phyloP scores from a whole-genome alignment of 2,329 filamentous ascomycete species.

The Metarhizium sp. region DNA sequence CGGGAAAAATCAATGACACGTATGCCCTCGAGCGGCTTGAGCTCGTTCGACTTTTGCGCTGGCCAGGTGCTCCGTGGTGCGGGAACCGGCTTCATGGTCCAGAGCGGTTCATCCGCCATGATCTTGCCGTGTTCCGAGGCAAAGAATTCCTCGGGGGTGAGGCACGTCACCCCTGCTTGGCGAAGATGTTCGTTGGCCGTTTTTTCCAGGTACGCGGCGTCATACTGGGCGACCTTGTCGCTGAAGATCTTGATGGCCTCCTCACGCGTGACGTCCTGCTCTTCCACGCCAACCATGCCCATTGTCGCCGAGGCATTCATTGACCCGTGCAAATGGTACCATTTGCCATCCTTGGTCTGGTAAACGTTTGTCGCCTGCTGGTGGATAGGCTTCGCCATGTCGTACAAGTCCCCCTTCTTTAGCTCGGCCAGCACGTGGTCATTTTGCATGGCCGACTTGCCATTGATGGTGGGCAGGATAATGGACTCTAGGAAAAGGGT shows the following conservation, averaged over 20 bases:
- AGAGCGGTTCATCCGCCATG: background rate
- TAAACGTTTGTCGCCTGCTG: conserved; percentile 24
- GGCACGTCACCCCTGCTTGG: conserved; percentile 22
- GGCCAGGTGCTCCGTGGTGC: background rate
- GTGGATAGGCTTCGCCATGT: conserved; percentile 16
- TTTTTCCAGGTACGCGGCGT: conserved; percentile 19
- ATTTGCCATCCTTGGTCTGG: conserved; percentile 22
- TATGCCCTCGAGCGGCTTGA: conserved; percentile 21
- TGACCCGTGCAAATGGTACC: conserved; percentile 26
- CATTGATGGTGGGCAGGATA: background rate
- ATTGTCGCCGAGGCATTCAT: conserved; percentile 20
- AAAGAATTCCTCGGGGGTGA: conserved; percentile 23
- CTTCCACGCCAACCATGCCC: conserved; percentile 21
- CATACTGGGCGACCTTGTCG: conserved; percentile 14
- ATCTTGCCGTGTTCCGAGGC: conserved; percentile 15
- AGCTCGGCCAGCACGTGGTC: background rate
- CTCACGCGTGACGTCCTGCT: conserved; percentile 16
- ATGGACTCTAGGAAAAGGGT: background rate
- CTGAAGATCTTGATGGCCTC: conserved; percentile 17
- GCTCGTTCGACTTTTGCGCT: conserved; percentile 4
- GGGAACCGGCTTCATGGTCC: background rate
- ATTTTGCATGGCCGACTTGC: background rate
- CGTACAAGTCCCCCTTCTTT: background rate
- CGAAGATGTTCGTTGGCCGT: conserved; percentile 22
- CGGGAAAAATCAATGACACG: conserved; percentile 25